Percentiles rank a stretch among this genome's conserved stretches.
phyloP scores from a whole-genome alignment of 768 basidiomycete genomes.

The Xerocomellus amylosporus region DNA sequence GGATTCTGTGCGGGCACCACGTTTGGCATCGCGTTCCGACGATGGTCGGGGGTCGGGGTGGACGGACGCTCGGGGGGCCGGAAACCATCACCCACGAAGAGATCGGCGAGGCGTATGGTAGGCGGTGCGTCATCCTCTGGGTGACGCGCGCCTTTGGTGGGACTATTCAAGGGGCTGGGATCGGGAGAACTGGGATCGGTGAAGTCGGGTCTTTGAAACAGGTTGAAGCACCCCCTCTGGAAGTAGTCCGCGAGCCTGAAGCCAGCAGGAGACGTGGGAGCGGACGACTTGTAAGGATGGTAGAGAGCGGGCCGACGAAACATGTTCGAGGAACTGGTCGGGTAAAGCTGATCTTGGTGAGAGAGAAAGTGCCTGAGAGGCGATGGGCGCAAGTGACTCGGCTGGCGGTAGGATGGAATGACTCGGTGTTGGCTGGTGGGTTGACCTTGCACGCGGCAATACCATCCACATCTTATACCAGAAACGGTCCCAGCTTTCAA shows the following conservation, averaged over 20 bases:
- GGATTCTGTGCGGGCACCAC: not conserved
- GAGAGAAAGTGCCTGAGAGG: not conserved
- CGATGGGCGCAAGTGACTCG: not conserved
- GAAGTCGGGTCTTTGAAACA: conserved; percentile 13
- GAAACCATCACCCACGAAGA: not conserved
- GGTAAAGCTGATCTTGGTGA: not conserved
- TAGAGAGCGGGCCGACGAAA: conserved; percentile 11
- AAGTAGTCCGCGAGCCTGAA: conserved; percentile 22
- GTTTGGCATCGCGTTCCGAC: not conserved
- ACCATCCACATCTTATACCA: conserved; percentile 20
- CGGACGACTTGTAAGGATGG: conserved; percentile 16
- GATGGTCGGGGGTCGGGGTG: not conserved
- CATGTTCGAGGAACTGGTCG: conserved; percentile 14
- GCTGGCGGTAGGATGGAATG: not conserved
- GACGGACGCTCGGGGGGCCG: not conserved
- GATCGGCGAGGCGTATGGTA: conserved; percentile 1
- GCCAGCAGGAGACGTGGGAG: conserved; percentile 24
- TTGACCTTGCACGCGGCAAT: not conserved
- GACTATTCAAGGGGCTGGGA: conserved; percentile 20
- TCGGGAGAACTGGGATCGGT: conserved; percentile 10
- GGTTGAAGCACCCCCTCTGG: conserved; percentile 21
- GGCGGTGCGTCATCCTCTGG: conserved; percentile 12
- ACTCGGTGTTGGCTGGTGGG: conserved; percentile 1
- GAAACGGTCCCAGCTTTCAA: not conserved
- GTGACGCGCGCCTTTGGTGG: not conserved